Conservation (phyloP, 75 land plant genomes). For the Sequoia sempervirens region DNA sequence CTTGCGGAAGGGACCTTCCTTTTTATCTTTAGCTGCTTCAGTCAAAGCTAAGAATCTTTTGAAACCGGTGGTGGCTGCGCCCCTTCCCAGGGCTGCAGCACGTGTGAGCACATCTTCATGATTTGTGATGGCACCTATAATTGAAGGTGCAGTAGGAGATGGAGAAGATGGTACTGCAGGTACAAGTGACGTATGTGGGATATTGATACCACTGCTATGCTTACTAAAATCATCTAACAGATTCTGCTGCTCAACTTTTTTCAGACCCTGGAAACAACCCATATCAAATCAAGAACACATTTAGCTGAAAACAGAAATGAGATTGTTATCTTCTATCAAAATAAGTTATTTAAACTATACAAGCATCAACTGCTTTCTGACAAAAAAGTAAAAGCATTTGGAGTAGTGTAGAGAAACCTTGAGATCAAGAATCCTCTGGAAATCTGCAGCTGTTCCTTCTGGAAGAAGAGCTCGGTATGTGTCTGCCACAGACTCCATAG, state of each 20-base stretch:
- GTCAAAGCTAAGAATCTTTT: slow-evolving; percentile 88
- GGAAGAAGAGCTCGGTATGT: slow-evolving; percentile 95
- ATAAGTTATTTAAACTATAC: background rate
- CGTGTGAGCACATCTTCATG: slow-evolving; percentile 87
- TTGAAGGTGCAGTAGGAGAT: slow-evolving; percentile 12
- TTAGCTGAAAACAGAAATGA: background rate
- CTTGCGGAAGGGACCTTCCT: slow-evolving; percentile 89
- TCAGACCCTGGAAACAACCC: slow-evolving; percentile 66
- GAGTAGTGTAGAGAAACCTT: slow-evolving; percentile 46
- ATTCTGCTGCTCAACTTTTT: slow-evolving; percentile 87
- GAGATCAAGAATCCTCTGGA: slow-evolving; percentile 94
- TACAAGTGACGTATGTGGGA: slow-evolving; percentile 22
- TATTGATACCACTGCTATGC: slow-evolving; percentile 40
- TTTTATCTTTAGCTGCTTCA: slow-evolving; percentile 92
- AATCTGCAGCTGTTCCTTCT: slow-evolving; percentile 89
- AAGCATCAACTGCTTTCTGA: background rate
- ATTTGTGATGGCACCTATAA: slow-evolving; percentile 28
- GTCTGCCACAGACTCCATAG: slow-evolving; percentile 91
- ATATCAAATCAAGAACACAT: background rate
- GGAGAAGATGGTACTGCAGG: slow-evolving; percentile 23
- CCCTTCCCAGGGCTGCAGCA: slow-evolving; percentile 93
- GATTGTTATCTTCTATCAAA: background rate
- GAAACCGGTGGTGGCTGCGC: slow-evolving; percentile 91
- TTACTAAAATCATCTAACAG: slow-evolving; percentile 84
- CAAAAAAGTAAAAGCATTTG: background rate